Conservation (phyloP, 495 filamentous ascomycete species). For the Aspergillus sclerotioniger region DNA sequence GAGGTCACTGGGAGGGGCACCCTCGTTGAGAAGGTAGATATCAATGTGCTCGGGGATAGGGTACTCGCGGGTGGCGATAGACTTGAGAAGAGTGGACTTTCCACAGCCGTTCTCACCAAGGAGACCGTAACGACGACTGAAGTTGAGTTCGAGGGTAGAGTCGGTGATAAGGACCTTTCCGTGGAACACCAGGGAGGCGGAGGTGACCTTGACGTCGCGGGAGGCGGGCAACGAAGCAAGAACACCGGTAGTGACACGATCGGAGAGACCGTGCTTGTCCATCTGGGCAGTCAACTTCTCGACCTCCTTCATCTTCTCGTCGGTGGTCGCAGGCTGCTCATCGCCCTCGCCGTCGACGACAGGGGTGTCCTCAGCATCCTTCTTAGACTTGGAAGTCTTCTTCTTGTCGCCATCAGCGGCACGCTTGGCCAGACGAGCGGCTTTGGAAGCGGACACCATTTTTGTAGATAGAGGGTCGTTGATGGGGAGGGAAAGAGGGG, state of each 20-base stretch:
- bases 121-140: constrained; percentile 88
- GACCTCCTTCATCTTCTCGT: constrained; percentile 73
- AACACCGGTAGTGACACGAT: constrained; percentile 97
- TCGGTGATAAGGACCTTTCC: constrained; percentile 94
- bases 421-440: constrained; percentile 94
- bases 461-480: constrained; percentile 21
- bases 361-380: too few relatives aligned
- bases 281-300: constrained; percentile 82
- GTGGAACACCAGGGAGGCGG: constrained; percentile 92
- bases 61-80: constrained; percentile 89
- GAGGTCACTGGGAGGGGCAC: constrained; percentile 82
- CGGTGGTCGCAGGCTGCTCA: constrained; percentile 67
- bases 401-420: constrained; percentile 64
- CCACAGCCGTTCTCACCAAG: constrained; percentile 99
- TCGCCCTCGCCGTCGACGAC: constrained; percentile 58
- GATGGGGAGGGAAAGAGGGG: constrained; percentile 11
- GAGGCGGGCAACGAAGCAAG: constrained; percentile 77
- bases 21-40: constrained; percentile 98
- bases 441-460: constrained; percentile 91
- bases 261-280: constrained; percentile 93
- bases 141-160: constrained; percentile 88
- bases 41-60: constrained; percentile 96
- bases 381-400: constrained; percentile 74
- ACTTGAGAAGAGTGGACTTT: constrained; percentile 95
- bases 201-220: constrained; percentile 95